Evolutionary conservation across 768 basidiomycete species (phyloP).

Genomic region (Rhodotorula diobovata): DNA sequence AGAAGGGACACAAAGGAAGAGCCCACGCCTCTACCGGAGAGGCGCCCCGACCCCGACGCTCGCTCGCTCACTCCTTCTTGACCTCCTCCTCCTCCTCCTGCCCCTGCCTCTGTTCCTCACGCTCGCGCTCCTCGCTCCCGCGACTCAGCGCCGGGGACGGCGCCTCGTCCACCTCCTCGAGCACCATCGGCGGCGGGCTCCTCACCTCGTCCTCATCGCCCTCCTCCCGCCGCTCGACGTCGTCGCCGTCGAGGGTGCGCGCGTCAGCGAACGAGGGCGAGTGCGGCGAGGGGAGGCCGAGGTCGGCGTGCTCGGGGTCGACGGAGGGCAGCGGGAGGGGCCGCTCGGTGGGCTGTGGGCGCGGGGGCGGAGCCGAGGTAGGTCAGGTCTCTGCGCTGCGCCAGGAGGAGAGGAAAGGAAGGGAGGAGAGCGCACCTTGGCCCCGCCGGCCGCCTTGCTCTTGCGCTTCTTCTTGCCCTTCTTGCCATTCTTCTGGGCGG

Average conservation of each 20-base stretch:
- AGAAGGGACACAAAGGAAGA: not conserved
- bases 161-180: slow-evolving; percentile 23
- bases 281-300: slow-evolving; percentile 6
- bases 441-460: slow-evolving; percentile 11
- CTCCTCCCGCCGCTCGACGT: not conserved
- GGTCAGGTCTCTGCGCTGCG: too few relatives aligned
- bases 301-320: slow-evolving; percentile 22
- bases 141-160: not conserved
- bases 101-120: not conserved
- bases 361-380: too few relatives aligned
- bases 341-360: slow-evolving; percentile 4
- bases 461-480: slow-evolving; percentile 27
- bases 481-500: slow-evolving; percentile 1
- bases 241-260: not conserved
- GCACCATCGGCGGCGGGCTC: slow-evolving; percentile 21
- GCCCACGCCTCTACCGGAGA: not conserved
- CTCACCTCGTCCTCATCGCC: not conserved
- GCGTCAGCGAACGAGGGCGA: slow-evolving; percentile 6
- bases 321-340: slow-evolving; percentile 10
- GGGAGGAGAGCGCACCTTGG: slow-evolving; percentile 1
- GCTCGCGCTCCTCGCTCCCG: not conserved
- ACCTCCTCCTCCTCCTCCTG: slow-evolving; percentile 7
- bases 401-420: not conserved
- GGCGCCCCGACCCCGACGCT: too few relatives aligned
- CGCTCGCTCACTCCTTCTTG: not conserved